Percentiles rank a stretch among this genome's conserved stretches.
phyloP scores from a whole-genome alignment of 2,329 filamentous ascomycete genomes.

The Colletotrichum melonis region DNA sequence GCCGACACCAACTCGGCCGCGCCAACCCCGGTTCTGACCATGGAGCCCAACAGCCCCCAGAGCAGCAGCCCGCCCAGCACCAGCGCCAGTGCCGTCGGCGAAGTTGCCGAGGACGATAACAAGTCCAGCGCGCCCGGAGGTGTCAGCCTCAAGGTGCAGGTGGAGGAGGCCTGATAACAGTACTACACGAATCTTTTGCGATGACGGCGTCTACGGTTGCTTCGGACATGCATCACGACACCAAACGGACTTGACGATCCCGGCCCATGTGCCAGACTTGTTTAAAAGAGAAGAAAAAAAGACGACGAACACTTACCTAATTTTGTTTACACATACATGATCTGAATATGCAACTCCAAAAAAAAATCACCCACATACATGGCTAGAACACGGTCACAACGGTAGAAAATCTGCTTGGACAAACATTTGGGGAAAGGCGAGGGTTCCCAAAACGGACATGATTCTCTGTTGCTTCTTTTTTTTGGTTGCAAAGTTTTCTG shows the following conservation, averaged over 20 bases:
- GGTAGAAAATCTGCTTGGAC: conserved; percentile 30
- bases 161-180: conserved; percentile 44
- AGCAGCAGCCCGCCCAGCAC: conserved; percentile 75
- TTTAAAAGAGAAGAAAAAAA: neutral
- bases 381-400: conserved; percentile 19
- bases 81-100: conserved; percentile 64
- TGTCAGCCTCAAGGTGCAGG: conserved; percentile 41
- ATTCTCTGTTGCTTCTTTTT: conserved; percentile 7
- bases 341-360: conserved; percentile 1
- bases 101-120: conserved; percentile 44
- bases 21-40: conserved; percentile 75
- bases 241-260: conserved; percentile 21
- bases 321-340: conserved; percentile 29
- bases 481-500: conserved; percentile 5
- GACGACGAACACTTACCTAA: conserved; percentile 16
- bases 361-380: conserved; percentile 9
- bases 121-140: conserved; percentile 37
- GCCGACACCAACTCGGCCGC: conserved; percentile 62
- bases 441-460: conserved; percentile 4
- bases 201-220: conserved; percentile 24
- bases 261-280: conserved; percentile 8
- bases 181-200: neutral
- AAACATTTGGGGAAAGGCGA: conserved; percentile 7
- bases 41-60: conserved; percentile 76
- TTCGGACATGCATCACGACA: conserved; percentile 31